Evolutionary conservation across 2,329 filamentous ascomycete genomes (phyloP), one percentile per base, ranked within the genome.

Genomic region (Fusarium transvaalense): DNA sequence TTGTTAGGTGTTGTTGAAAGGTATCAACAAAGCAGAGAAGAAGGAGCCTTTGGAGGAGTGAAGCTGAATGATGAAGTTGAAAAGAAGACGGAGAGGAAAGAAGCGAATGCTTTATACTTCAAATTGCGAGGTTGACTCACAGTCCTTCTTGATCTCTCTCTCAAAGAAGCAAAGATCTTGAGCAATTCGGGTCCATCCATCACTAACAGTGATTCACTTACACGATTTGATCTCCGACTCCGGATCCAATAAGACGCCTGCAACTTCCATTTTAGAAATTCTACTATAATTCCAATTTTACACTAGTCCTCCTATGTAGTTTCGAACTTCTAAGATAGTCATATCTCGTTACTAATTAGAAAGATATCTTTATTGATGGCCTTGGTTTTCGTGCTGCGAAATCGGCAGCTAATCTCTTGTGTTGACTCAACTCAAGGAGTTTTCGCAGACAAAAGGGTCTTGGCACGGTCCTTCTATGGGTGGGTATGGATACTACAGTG

Each of bases 191-290:
- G 8, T 21, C 37, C 17, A 53, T 27, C 21, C 21, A 57, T 57
- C 37, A 21, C 29, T 19, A 41, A 19, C 23, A 25, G 35, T 68
- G 64, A 68, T 55, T 60, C 47, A 60, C 65, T 56, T 52, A 39
- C 52, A 65, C 27, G n/a, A 34, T 35, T 65, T 21, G n/a, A 15
- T 45, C 37, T 68, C 64, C 60, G 50, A 48, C 27, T 48, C 56
- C 54, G 50, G 50, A 34, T 38, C 23, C 13, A 23, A 29, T 8
- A 23, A 42, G 17, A 31, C 38, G 37, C 32, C 14, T 35, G 35
- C 23, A 21, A 38, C 3, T 51, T 23, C 27, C 15, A 39, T 27
- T 12, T 4, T 3, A 23, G 12, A 29, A n/a, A 35, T 13, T 9
- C 29, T 21, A 21, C 2, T 19, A 19, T 12, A 15, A 13, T 35